A percentile compares a stretch with the other conserved stretches of the same genome.
phyloP scores from a whole-genome alignment of 176 grass and related monocot genomes.

The Elymus sibiricus region DNA sequence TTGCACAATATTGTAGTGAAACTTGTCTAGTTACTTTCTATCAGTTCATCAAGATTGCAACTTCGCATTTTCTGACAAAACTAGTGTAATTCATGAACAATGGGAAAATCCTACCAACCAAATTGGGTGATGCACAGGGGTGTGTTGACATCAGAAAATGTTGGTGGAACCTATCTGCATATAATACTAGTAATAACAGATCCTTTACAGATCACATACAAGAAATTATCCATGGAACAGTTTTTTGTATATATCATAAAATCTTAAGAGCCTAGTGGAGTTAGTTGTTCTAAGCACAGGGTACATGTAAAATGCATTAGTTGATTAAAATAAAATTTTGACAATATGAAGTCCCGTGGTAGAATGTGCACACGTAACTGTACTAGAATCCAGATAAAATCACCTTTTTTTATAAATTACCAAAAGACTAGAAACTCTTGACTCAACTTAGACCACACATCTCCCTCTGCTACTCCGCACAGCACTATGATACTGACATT shows the following conservation, averaged over 20 bases:
- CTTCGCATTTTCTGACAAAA: background rate
- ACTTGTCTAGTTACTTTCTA: background rate
- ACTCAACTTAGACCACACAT: background rate
- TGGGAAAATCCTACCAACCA: slow-evolving; percentile 5
- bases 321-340: no score
- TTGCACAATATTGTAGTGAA: background rate
- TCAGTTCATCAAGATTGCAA: background rate
- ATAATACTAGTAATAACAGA: background rate
- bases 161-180: background rate
- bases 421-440: background rate
- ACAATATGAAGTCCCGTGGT: no score
- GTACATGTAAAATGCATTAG: no score
- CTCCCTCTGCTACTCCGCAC: background rate
- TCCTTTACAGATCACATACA: background rate
- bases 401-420: no score
- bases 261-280: background rate
- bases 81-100: background rate
- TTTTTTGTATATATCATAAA: background rate
- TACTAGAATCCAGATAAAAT: no score
- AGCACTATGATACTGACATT: background rate
- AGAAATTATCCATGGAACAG: background rate
- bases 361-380: no score
- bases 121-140: background rate
- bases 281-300: no score
- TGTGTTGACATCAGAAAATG: background rate